Percentiles rank a stretch among this genome's conserved stretches.
Conservation (phyloP, 2,329 filamentous ascomycete genomes). For the Penicillium griseofulvum region DNA sequence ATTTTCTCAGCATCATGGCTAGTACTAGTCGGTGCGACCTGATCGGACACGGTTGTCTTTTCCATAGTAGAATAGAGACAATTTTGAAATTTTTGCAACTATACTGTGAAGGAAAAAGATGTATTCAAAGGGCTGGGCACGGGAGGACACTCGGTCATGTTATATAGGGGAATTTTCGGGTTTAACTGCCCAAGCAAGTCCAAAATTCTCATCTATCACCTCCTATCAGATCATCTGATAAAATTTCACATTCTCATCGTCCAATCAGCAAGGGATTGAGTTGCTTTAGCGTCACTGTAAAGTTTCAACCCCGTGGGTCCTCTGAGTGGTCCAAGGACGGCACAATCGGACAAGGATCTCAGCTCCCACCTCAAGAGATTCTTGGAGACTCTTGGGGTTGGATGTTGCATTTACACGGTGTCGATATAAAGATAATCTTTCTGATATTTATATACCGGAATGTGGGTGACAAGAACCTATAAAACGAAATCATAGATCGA, state of each 20-base stretch:
- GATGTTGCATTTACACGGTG: no score
- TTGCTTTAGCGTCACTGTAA: not conserved
- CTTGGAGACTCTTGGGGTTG: no score
- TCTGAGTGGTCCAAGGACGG: not conserved
- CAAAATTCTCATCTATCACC: not conserved
- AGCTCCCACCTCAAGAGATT: not conserved
- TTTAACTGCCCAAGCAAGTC: not conserved
- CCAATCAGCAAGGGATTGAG: not conserved
- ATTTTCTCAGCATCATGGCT: not conserved
- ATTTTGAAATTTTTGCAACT: no score
- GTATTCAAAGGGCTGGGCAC: not conserved
- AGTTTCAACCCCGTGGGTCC: not conserved
- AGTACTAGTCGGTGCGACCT: not conserved
- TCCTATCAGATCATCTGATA: constrained; percentile 17
- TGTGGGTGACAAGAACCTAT: not conserved
- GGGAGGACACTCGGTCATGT: not conserved
- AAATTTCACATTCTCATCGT: not conserved
- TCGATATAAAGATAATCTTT: no score
- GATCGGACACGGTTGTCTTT: not conserved
- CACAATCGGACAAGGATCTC: not conserved
- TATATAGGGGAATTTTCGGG: not conserved
- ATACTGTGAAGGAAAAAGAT: not conserved
- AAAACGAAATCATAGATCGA: no score
- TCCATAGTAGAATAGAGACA: not conserved
- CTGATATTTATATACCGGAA: not conserved